Percentiles rank a stretch among this genome's conserved stretches.
Evolutionary conservation across 164 flowering plant genomes (phyloP).

Genomic region (Kingdonia uniflora): DNA sequence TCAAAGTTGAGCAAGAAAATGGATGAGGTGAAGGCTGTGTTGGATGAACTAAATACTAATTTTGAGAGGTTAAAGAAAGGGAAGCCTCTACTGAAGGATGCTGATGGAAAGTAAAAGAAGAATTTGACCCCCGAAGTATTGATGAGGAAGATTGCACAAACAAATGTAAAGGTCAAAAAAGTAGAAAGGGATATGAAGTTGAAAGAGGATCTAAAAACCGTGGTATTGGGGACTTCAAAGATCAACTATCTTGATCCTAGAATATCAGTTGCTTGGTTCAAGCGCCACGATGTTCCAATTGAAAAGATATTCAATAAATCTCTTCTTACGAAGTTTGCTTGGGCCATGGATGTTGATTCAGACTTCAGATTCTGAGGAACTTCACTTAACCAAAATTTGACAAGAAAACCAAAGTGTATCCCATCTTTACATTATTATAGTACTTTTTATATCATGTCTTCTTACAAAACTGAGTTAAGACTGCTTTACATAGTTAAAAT

Average conservation of each 20-base stretch:
- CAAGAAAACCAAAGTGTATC: too few relatives aligned
- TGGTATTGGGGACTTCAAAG: constrained; percentile 94
- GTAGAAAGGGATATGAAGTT: constrained; percentile 58
- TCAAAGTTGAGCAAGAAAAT: constrained; percentile 58
- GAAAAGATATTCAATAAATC: constrained; percentile 99
- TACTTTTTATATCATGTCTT: too few relatives aligned
- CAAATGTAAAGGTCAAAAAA: constrained; percentile 66
- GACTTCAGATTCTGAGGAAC: constrained; percentile 67
- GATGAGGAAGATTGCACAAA: constrained; percentile 67
- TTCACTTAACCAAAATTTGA: too few relatives aligned
- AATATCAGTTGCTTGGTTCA: constrained; percentile 99
- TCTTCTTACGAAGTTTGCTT: constrained; percentile 80
- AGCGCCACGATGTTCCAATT: constrained; percentile 93
- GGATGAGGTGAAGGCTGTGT: constrained; percentile 47
- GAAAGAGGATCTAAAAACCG: constrained; percentile 87
- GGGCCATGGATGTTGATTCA: constrained; percentile 99
- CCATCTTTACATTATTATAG: too few relatives aligned
- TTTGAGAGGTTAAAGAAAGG: constrained; percentile 82
- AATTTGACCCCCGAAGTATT: constrained; percentile 69
- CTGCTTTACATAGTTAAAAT: too few relatives aligned
- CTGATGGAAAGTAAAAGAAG: constrained; percentile 74
- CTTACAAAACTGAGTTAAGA: too few relatives aligned
- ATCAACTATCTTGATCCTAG: constrained; percentile 94
- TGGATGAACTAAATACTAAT: constrained; percentile 61
- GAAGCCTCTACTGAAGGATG: constrained; percentile 70